Conservation (phyloP, 2,329 filamentous ascomycete genomes). For the Aureobasidium sp. region DNA sequence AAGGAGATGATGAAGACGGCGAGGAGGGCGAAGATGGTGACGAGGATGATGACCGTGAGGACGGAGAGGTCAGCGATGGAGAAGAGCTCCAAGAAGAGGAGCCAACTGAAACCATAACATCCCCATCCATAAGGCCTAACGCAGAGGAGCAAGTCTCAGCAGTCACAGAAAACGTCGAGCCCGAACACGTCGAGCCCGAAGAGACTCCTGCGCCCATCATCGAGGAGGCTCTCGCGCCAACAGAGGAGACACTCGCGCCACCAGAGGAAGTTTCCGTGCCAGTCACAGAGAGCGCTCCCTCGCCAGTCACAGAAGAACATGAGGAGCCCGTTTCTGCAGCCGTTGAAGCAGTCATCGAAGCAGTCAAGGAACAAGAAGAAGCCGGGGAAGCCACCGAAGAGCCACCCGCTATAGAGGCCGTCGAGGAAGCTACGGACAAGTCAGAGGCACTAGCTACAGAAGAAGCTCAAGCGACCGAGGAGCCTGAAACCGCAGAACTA, state of each 20-base stretch:
- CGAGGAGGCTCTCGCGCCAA: not conserved
- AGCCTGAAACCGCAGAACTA: not conserved
- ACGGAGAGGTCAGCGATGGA: conserved; percentile 20
- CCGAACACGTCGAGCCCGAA: not conserved
- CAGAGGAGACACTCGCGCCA: not conserved
- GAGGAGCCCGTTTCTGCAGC: not conserved
- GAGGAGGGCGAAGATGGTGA: conserved; percentile 43
- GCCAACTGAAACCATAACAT: not conserved
- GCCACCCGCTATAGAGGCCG: not conserved
- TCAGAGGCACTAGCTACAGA: not conserved
- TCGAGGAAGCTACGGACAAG: not conserved
- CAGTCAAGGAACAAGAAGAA: not conserved
- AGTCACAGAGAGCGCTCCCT: not conserved
- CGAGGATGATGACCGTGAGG: conserved; percentile 38
- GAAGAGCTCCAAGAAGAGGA: conserved; percentile 5
- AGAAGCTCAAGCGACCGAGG: not conserved
- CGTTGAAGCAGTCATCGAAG: not conserved
- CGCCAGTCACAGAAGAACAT: not conserved
- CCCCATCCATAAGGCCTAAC: not conserved
- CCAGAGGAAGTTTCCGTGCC: not conserved
- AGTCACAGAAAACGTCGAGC: not conserved
- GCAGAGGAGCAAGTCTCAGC: not conserved
- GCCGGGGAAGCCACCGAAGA: not conserved
- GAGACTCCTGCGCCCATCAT: not conserved
- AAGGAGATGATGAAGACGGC: conserved; percentile 42